A percentile compares a stretch with the other conserved stretches of the same genome.
These are phyloP conservation scores for Eutypella sp. DNA, from an alignment of 2,329 filamentous ascomycete genomes.

Conservation along the genomic window DNA sequence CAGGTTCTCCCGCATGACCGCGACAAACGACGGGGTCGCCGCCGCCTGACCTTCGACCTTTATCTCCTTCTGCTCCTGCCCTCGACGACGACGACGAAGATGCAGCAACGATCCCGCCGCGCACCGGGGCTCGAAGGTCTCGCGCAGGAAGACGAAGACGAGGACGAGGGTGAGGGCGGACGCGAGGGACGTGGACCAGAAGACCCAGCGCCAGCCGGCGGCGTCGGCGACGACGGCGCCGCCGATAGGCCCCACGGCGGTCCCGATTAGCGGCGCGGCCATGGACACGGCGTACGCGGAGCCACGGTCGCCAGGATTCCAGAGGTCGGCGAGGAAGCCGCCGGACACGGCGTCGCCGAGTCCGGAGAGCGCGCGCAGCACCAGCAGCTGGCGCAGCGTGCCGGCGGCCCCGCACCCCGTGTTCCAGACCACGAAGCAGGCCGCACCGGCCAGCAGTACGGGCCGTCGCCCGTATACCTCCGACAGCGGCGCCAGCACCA, in stretches of 20 bases:
- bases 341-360: constrained; percentile 42
- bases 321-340: constrained; percentile 28
- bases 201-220: constrained; percentile 69
- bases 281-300: not conserved
- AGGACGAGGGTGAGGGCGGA: constrained; percentile 56
- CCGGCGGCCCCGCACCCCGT: constrained; percentile 53
- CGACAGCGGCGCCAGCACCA: too few relatives aligned
- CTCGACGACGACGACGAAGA: constrained; percentile 49
- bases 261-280: constrained; percentile 52
- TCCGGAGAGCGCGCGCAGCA: constrained; percentile 53
- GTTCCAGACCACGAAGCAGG: constrained; percentile 49
- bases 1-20: constrained; percentile 27
- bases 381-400: constrained; percentile 48
- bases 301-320: too few relatives aligned
- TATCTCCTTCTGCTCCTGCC: constrained; percentile 43
- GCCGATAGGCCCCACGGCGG: constrained; percentile 60
- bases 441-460: constrained; percentile 49
- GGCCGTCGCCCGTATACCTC: constrained; percentile 52
- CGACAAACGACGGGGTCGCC: constrained; percentile 35
- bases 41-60: constrained; percentile 20
- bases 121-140: constrained; percentile 62
- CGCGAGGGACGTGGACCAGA: constrained; percentile 60
- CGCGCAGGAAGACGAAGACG: constrained; percentile 55
- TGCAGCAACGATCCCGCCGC: too few relatives aligned
- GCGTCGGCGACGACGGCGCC: constrained; percentile 61